phyloP scores from a whole-genome alignment of 306 rosid genomes.

The Corylus heterophylla region DNA sequence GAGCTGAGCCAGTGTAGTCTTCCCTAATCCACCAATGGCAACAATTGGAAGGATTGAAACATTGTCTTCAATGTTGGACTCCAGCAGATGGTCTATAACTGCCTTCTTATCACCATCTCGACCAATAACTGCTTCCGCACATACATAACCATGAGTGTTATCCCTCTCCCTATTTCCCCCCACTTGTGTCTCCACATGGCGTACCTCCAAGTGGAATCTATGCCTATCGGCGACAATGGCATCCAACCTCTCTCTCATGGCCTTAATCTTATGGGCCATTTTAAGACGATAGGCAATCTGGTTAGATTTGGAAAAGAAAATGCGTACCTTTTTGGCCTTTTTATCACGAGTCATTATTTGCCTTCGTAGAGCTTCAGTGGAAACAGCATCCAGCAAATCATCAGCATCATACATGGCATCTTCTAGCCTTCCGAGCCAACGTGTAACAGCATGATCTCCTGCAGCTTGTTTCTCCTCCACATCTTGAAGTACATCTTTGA shows the following conservation, averaged over 20 bases:
- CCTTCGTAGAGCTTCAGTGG: background rate
- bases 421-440: background rate
- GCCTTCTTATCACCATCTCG: constrained; percentile 3
- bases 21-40: constrained; percentile 23
- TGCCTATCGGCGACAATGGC: background rate
- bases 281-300: background rate
- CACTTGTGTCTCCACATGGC: too few species aligned
- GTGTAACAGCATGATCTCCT: background rate
- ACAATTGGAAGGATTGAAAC: constrained; percentile 16
- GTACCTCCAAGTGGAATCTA: background rate
- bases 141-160: background rate
- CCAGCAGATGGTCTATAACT: background rate
- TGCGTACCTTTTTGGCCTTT: background rate
- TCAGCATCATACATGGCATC: background rate
- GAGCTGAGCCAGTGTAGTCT: constrained; percentile 21
- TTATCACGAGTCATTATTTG: background rate
- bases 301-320: too few species aligned
- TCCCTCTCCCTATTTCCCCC: background rate
- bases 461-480: background rate
- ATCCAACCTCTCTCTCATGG: background rate
- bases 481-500: too few species aligned
- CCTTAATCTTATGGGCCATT: background rate
- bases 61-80: background rate
- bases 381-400: background rate
- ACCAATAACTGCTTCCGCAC: background rate